Evolutionary conservation across 352 stramenopile genomes (phyloP).

Genomic region (Globisporangium sylvaticum): DNA sequence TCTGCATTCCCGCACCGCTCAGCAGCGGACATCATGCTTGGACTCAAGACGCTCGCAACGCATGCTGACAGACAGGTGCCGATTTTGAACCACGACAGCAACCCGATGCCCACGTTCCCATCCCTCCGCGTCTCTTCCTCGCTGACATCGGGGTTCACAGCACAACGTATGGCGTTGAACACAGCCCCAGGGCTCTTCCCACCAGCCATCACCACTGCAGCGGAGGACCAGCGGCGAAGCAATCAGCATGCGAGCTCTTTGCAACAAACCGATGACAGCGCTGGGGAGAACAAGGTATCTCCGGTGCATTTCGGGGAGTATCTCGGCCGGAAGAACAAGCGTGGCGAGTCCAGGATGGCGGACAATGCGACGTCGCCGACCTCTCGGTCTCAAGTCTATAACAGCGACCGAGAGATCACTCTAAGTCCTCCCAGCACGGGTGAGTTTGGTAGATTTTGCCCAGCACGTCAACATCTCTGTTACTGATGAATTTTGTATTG

Average conservation of each 20-base stretch:
- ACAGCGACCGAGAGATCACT: slow-evolving; percentile 14
- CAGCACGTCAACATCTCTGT: too few relatives aligned
- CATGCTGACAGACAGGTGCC: slow-evolving; percentile 22
- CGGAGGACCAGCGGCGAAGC: not conserved
- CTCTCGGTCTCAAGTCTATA: slow-evolving; percentile 33
- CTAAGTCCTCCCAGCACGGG: slow-evolving; percentile 17
- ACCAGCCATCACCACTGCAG: not conserved
- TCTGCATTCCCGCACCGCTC: slow-evolving; percentile 14
- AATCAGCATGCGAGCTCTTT: not conserved
- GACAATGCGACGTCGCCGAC: slow-evolving; percentile 34
- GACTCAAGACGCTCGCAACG: slow-evolving; percentile 28
- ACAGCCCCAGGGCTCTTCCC: not conserved
- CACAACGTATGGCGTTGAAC: not conserved
- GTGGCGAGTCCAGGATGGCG: slow-evolving; percentile 22
- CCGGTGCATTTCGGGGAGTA: slow-evolving; percentile 21
- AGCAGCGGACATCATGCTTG: slow-evolving; percentile 28
- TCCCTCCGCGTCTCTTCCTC: slow-evolving; percentile 13
- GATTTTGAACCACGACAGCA: slow-evolving; percentile 10
- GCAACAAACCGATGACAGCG: not conserved
- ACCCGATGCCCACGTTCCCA: slow-evolving; percentile 11
- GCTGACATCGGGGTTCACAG: slow-evolving; percentile 8
- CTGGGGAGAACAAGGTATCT: slow-evolving; percentile 2
- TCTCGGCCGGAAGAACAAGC: slow-evolving; percentile 29
- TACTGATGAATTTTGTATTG: not conserved
- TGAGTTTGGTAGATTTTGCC: too few relatives aligned